Evolutionary conservation across 2,329 filamentous ascomycete genomes (phyloP), one percentile per base, ranked within the genome.

Genomic region (Hymenoscyphus scutula): DNA sequence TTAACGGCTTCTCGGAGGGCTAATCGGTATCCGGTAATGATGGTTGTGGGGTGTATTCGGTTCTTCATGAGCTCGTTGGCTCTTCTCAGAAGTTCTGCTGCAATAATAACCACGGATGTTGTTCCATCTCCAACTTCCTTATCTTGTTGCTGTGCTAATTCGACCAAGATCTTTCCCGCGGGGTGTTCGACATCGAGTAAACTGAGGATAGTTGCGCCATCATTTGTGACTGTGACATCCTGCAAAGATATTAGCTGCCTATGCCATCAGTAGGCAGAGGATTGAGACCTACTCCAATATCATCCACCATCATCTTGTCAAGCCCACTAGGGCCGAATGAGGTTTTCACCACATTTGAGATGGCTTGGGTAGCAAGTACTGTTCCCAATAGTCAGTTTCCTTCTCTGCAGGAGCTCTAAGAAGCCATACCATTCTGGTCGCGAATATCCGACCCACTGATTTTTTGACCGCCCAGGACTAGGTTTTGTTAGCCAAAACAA

Each of bases 271-370:
- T 57, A 27, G 37, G 53, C 55, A 48, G 41, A 62, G 41, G 29
- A 56, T 56, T 54, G 27, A 62, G 62, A 72, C 88, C 72, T 85
- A 92, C 89, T 75, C 95, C 95, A 77, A 99, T 98, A 76, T 99
- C 95, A 80, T 99, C 95, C 72, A 99, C 95, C 95, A 99, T 98
- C 95, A 99, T 99, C 86, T 99, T 99, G 77, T 99, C 95, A 69
- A 99, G 85, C 56, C 95, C 95, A 66, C 92, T 97, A 58, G 95
- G 95, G 61, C 95, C 95, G 76, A 99, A 99, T 17, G 95, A 99
- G 78, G 91, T 97, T 83, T 97, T 98, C 77, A 99, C 92, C 64
- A 99, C 93, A 87, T 98, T 99, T 73, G 95, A 90, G 74, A 99
- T 98, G 64, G 94, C 92, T 77, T 97, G 92, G 54, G 95, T 98